phyloP scores from a whole-genome alignment of 495 filamentous ascomycete genomes.

The Aspergillus hancockii region DNA sequence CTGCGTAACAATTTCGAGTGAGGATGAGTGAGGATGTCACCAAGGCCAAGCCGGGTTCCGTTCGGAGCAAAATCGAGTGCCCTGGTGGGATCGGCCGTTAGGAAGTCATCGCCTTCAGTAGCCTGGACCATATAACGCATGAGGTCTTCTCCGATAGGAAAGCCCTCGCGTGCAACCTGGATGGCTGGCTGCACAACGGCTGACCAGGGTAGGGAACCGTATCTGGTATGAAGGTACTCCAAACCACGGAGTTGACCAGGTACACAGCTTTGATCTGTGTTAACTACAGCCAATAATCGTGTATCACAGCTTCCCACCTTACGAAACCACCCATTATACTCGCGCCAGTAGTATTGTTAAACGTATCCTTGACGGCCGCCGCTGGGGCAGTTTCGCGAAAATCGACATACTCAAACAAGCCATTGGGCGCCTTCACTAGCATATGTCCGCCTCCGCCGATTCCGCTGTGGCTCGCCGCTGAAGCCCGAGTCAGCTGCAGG shows the following conservation, averaged over 20 bases:
- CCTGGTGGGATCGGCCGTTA: not conserved
- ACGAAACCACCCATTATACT: too few species aligned
- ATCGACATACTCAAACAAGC: not conserved
- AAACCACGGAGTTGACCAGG: not conserved
- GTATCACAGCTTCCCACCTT: too few species aligned
- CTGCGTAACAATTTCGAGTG: too few species aligned
- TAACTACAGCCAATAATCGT: too few species aligned
- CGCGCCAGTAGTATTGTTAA: not conserved
- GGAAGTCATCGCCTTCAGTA: not conserved
- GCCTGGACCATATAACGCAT: not conserved
- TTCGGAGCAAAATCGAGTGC: not conserved
- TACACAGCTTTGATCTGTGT: too few species aligned
- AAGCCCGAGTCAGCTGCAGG: too few species aligned
- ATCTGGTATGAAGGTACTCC: not conserved
- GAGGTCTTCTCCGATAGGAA: not conserved
- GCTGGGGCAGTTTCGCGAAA: not conserved
- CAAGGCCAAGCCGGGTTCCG: not conserved
- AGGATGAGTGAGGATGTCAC: not conserved
- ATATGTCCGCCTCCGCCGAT: not conserved
- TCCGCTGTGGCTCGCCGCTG: not conserved
- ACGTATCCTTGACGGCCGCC: not conserved
- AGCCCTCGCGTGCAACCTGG: not conserved
- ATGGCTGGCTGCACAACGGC: not conserved
- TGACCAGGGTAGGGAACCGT: not conserved
- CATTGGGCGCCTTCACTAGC: not conserved